phyloP scores from a whole-genome alignment of 495 filamentous ascomycete species.

The Penicillium atrosanguineum region DNA sequence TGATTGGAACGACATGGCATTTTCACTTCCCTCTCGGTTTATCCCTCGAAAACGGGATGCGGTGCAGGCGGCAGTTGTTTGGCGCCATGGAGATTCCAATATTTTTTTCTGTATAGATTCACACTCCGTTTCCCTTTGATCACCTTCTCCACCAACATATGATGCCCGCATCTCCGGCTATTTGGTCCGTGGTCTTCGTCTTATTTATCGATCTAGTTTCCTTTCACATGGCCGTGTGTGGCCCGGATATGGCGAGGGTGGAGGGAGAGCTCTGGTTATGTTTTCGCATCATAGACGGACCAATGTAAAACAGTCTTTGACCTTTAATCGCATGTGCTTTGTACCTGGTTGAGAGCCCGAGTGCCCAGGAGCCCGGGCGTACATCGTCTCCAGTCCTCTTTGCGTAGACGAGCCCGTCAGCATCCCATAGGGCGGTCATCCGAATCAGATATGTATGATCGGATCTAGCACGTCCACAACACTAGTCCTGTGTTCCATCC shows the following conservation, averaged over 20 bases:
- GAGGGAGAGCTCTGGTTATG: conserved; percentile 32
- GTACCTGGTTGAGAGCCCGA: background rate
- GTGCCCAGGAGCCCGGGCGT: background rate
- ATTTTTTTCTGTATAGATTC: conserved; percentile 48
- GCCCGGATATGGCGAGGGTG: conserved; percentile 16
- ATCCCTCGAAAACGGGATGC: conserved; percentile 33
- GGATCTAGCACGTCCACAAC: background rate
- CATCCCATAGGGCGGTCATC: too few species aligned
- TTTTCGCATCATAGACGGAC: conserved; percentile 46
- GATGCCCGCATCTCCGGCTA: conserved; percentile 33
- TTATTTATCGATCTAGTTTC: conserved; percentile 26
- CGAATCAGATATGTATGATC: background rate
- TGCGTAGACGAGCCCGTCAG: too few species aligned
- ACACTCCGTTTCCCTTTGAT: conserved; percentile 29
- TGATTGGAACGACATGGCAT: conserved; percentile 35
- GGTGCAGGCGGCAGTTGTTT: conserved; percentile 38
- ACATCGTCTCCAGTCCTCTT: background rate
- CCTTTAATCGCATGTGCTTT: conserved; percentile 6
- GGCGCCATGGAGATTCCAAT: conserved; percentile 41
- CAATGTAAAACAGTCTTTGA: conserved; percentile 46
- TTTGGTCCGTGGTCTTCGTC: conserved; percentile 27
- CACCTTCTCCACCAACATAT: conserved; percentile 22
- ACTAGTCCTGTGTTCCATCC: background rate
- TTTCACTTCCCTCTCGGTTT: conserved; percentile 24
- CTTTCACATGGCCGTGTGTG: conserved; percentile 27